These are phyloP conservation scores for Botrytis tulipae DNA, from an alignment of 2,329 filamentous ascomycete species.

Conservation along the genomic window DNA sequence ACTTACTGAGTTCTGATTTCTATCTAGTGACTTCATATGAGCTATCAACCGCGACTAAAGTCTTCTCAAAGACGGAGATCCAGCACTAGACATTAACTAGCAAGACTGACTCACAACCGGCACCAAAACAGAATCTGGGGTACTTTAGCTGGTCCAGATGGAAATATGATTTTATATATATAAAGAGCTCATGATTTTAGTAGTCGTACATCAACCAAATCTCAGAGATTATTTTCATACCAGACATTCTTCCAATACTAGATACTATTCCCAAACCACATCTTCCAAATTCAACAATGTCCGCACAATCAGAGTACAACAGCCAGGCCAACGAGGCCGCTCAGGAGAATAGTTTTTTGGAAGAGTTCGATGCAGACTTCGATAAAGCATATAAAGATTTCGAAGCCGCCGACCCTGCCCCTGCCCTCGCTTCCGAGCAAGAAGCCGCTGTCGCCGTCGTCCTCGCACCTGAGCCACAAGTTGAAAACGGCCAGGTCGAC, in stretches of 20 bases:
- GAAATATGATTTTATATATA: not conserved
- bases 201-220: not conserved
- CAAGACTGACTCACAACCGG: too few species aligned
- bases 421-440: too few species aligned
- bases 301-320: not conserved
- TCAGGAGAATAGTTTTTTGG: not conserved
- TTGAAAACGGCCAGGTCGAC: not conserved
- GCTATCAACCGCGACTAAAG: not conserved
- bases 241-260: not conserved
- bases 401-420: not conserved
- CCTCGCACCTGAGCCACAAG: not conserved
- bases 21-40: not conserved
- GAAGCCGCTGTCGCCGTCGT: too few species aligned
- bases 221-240: not conserved
- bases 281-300: not conserved
- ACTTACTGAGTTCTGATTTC: not conserved
- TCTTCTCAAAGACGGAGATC: not conserved
- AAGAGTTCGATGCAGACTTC: not conserved
- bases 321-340: fast-evolving
- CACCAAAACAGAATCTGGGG: not conserved
- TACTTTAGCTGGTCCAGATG: not conserved
- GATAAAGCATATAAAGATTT: not conserved
- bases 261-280: not conserved
- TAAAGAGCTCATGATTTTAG: not conserved
- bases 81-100: not conserved